A percentile compares a stretch with the other conserved stretches of the same genome.
phyloP scores from a whole-genome alignment of 495 filamentous ascomycete genomes.

The Aspergillus olivimuriae region DNA sequence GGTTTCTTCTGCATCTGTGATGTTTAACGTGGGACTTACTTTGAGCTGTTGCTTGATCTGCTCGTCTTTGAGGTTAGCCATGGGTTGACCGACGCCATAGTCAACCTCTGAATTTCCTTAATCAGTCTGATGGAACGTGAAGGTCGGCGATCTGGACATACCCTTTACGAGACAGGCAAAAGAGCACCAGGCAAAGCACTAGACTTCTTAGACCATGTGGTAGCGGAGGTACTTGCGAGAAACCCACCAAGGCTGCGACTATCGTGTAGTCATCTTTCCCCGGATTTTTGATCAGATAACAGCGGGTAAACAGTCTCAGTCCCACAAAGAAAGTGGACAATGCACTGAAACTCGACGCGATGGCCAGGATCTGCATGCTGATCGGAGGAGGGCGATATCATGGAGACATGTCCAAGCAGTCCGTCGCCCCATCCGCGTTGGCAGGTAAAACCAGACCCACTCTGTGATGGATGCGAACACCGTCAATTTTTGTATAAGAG shows the following conservation, averaged over 20 bases:
- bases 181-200: not conserved
- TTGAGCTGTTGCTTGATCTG: not conserved
- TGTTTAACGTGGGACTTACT: not conserved
- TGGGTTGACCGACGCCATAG: slow-evolving; percentile 3
- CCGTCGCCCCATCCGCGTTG: too few relatives aligned
- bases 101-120: not conserved
- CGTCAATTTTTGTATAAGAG: too few relatives aligned
- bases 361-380: slow-evolving; percentile 1
- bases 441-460: too few relatives aligned
- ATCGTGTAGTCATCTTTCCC: slow-evolving; percentile 1
- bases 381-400: not conserved
- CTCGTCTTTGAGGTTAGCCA: not conserved
- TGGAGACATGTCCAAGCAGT: not conserved
- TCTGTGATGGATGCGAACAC: too few relatives aligned
- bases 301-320: not conserved
- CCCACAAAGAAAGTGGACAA: not conserved
- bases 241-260: not conserved
- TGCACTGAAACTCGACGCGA: slow-evolving; percentile 1
- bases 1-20: not conserved
- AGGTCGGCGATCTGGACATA: not conserved
- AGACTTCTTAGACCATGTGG: not conserved
- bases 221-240: not conserved
- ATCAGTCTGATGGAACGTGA: not conserved
- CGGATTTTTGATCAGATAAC: not conserved
- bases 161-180: not conserved